Base-by-base conservation (phyloP, 2,329 filamentous ascomycete species). In the Aureobasidium sp. region DNA sequence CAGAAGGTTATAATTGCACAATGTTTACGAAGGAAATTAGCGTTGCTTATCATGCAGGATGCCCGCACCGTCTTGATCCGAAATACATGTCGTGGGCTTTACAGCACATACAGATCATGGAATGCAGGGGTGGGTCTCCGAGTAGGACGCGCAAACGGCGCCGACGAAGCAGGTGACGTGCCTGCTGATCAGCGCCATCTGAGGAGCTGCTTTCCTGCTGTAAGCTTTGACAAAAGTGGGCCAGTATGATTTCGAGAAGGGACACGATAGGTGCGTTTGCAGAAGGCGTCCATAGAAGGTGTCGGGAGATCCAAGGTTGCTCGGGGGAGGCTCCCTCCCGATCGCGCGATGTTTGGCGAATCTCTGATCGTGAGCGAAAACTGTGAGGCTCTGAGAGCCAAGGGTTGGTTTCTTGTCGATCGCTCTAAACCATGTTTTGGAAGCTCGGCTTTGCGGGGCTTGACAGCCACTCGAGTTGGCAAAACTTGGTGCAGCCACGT, bases 171-270 rank as follows among this genome's bases (percentile, higher is more conserved):
- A 41, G 37, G 27, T 40, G 48, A 41, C 37, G 48, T 32, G 32
- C 48, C 48, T 51, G 48, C 37, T 51, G 48, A 51, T 51, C 48
- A 27, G 29, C 21, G 44, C 44, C 44, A 47, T 32, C 30, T 25
- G 21, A 27, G 22, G 25, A 35, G 30, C 30, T 35, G 30, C 14
- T 35, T 35, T 27, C 44, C 29, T 29, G 27, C 27, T 48, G 44
- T 48, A 37, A 48, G 37, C 32, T 37, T 32, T 48, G 44, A 39
- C 34, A 34, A 39, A 39, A 30, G 32, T 38, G 32, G 45, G 45
- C 27, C 34, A 5, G 8, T 32, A n/a, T 30, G 45, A 8, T 11
- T 4, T 29, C n/a, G 35, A 39, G 39, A 14, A 30, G 30, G 45
- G 19, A 16, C 24, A 25, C 24, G 24, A 38, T 50, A 38, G 24